A percentile compares a stretch with the other conserved stretches of the same genome.
These are phyloP conservation scores for Daldinia bambusicola DNA, from an alignment of 495 filamentous ascomycete species.

Conservation along the genomic window DNA sequence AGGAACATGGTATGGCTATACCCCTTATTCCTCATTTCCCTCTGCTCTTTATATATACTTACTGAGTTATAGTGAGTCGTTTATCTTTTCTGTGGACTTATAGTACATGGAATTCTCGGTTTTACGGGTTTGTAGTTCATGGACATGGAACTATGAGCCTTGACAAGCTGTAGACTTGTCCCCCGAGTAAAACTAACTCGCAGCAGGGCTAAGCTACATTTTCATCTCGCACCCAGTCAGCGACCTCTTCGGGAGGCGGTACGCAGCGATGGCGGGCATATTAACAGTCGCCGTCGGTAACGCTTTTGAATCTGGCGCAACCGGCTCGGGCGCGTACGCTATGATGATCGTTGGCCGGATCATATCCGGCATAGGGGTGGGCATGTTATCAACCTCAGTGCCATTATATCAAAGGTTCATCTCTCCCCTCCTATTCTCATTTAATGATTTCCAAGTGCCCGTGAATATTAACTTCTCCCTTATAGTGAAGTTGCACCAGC, in stretches of 20 bases:
- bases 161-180: neutral
- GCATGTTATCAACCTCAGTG: slow-evolving; percentile 64
- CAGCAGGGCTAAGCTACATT: slow-evolving; percentile 56
- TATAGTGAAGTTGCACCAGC: slow-evolving; percentile 64
- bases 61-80: slow-evolving; percentile 24
- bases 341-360: slow-evolving; percentile 65
- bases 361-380: slow-evolving; percentile 62
- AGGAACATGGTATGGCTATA: slow-evolving; percentile 57
- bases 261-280: slow-evolving; percentile 60
- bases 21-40: no score
- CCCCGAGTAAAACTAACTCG: slow-evolving; percentile 5
- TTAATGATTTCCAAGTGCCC: neutral
- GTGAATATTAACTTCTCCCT: slow-evolving; percentile 2
- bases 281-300: slow-evolving; percentile 58
- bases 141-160: neutral
- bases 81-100: neutral
- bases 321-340: slow-evolving; percentile 54
- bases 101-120: no score
- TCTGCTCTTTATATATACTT: neutral
- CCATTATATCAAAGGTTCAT: slow-evolving; percentile 65
- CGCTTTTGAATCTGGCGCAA: slow-evolving; percentile 56
- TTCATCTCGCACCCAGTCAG: slow-evolving; percentile 61
- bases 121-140: neutral
- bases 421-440: neutral
- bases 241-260: slow-evolving; percentile 61